Evolutionary conservation across 176 grass and related monocot genomes (phyloP).

Genomic region (Cenchrus purpureus): DNA sequence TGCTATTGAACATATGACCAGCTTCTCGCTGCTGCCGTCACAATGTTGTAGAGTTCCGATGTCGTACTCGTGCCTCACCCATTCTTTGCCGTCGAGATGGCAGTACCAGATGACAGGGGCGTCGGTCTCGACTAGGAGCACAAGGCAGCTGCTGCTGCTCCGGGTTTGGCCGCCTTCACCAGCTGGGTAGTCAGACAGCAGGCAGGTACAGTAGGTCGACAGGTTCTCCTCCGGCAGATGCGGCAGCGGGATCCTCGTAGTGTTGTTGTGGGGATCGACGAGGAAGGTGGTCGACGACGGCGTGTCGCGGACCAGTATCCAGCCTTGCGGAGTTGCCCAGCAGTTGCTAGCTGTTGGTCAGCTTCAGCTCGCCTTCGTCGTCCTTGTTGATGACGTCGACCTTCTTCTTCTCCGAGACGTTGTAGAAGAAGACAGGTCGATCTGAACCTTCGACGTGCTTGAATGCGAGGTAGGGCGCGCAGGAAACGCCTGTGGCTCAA

Average conservation of each 20-base stretch:
- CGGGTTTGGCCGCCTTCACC: not conserved
- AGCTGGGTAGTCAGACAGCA: not conserved
- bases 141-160: not conserved
- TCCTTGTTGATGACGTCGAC: not conserved
- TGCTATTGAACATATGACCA: not conserved
- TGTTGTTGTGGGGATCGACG: not conserved
- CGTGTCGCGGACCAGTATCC: not conserved
- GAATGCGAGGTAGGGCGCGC: not conserved
- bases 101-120: conserved; percentile 26
- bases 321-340: conserved; percentile 17
- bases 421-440: not conserved
- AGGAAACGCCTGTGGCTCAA: not conserved
- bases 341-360: not conserved
- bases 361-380: not conserved
- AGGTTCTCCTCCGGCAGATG: not conserved
- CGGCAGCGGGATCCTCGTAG: not conserved
- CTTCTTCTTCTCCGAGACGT: not conserved
- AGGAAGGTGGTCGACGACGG: not conserved
- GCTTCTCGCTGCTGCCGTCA: not conserved
- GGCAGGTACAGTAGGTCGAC: not conserved
- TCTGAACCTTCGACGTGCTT: not conserved
- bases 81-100: not conserved
- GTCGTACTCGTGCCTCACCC: not conserved
- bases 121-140: conserved; percentile 29
- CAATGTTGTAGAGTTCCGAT: not conserved